Evolutionary conservation across 805 yeast species (phyloP).

Genomic region (Danielia oregonensis): DNA sequence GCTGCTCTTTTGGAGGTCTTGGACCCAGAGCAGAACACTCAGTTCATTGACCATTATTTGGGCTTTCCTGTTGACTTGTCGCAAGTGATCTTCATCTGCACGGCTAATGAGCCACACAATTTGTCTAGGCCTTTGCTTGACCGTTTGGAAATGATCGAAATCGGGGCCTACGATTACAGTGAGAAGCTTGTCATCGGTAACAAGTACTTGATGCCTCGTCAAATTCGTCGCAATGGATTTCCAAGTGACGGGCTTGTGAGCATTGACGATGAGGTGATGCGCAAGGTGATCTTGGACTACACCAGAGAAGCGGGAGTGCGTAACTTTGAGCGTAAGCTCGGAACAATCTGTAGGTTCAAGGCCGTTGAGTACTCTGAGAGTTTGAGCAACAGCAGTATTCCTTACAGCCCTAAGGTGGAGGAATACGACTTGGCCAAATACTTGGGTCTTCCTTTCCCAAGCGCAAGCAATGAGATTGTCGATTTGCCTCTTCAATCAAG

Average conservation of each 20-base stretch:
- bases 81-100: slow-evolving; percentile 76
- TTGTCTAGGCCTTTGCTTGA: slow-evolving; percentile 77
- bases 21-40: slow-evolving; percentile 83
- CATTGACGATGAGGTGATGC: slow-evolving; percentile 52
- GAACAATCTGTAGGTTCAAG: slow-evolving; percentile 73
- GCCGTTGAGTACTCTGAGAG: slow-evolving; percentile 63
- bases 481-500: slow-evolving; percentile 46
- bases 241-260: slow-evolving; percentile 35
- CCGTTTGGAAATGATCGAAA: slow-evolving; percentile 76
- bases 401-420: slow-evolving; percentile 40
- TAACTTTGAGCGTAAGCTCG: slow-evolving; percentile 68
- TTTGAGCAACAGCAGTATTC: slow-evolving; percentile 11
- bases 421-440: slow-evolving; percentile 60
- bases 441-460: slow-evolving; percentile 61
- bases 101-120: slow-evolving; percentile 73
- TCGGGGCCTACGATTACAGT: slow-evolving; percentile 73
- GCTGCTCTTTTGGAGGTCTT: slow-evolving; percentile 85
- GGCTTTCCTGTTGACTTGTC: slow-evolving; percentile 85
- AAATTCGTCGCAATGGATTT: slow-evolving; percentile 64
- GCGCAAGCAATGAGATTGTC: slow-evolving; percentile 28
- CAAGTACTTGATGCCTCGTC: slow-evolving; percentile 71
- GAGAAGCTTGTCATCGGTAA: slow-evolving; percentile 74
- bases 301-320: slow-evolving; percentile 88
- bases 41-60: slow-evolving; percentile 76
- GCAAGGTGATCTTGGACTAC: slow-evolving; percentile 60